phyloP scores from a whole-genome alignment of 73 alveolate species.

The Stentor roeselii region DNA sequence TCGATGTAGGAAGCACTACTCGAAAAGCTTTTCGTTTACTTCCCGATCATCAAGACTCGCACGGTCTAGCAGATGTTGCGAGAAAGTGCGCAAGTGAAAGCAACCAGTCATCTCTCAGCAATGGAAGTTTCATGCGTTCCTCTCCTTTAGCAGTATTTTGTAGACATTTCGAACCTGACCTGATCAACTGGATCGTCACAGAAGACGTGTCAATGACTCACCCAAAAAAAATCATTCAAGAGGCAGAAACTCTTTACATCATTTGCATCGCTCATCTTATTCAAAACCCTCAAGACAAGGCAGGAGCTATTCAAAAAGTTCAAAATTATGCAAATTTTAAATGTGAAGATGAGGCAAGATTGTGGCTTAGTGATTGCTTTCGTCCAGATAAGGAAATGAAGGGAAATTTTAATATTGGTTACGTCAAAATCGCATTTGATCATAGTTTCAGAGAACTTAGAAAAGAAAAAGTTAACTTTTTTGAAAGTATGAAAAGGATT shows the following conservation, averaged over 20 bases:
- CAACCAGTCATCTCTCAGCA: slow-evolving; percentile 55
- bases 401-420: slow-evolving; percentile 27
- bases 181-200: slow-evolving; percentile 37
- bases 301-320: background rate
- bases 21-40: background rate
- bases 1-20: slow-evolving; percentile 32
- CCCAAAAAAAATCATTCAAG: slow-evolving; percentile 25
- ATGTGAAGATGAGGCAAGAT: background rate
- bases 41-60: background rate
- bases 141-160: slow-evolving; percentile 75
- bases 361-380: background rate
- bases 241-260: slow-evolving; percentile 22
- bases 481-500: slow-evolving; percentile 40
- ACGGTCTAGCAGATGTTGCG: background rate
- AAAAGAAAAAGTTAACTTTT: slow-evolving; percentile 28
- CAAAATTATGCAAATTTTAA: background rate
- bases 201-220: slow-evolving; percentile 42
- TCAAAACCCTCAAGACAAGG: background rate
- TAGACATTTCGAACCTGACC: slow-evolving; percentile 43
- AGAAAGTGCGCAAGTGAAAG: background rate
- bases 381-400: slow-evolving; percentile 1
- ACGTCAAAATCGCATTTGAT: slow-evolving; percentile 43
- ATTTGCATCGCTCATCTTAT: slow-evolving; percentile 25
- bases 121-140: slow-evolving; percentile 79
- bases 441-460: slow-evolving; percentile 8